Evolutionary conservation across 1,139 yeast genomes (phyloP), one percentile per base, ranked within the genome.

Genomic region (Candida glucosophila): DNA sequence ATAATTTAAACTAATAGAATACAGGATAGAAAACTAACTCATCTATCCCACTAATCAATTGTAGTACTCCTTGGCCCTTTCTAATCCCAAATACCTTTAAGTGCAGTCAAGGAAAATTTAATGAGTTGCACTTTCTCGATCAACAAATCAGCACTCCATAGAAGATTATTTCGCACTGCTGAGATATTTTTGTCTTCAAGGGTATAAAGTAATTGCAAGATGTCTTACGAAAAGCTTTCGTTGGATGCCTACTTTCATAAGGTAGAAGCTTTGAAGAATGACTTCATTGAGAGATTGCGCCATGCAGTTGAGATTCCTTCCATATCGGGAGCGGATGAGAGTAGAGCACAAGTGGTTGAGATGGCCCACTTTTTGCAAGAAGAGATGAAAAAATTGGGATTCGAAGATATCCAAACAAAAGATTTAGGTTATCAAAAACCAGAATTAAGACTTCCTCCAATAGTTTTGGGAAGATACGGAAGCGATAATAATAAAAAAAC

Each of bases 291-390:
- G 32, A 65, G 92, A 41, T 67, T 90, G 35, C 58, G 74, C 25
- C 65, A 77, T 30, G 96, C 96, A 8, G 88, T 92, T 26, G 81
- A 86, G 31, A 92, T 90, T 43, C 93, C 95, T 26, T 88, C 97
- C 4, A 96, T 92, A 20, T 86, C 97, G 6, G 77, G 86, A 19
- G 98, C 90, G 52, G 93, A 86, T 48, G 53, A 74, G 10, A 69
- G 81, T 44, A 81, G 95, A 57, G 93, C 94, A 17, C 67, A 79
- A 49, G 97, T 90, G 26, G 75, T 80, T 30, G 68, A 64, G 43
- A 90, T 92, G 86, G 93, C 94, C 18, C 72, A 81, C 29, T 90
- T 82, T 55, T 61, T 90, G 33, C 76, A 73, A 29, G 51, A 52
- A 5, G 88, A 88, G 58, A 68, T 92, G 48, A 64, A 60, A 29